Base-by-base conservation (phyloP, 129 eudicot genomes). In the Solidago caesia region DNA sequence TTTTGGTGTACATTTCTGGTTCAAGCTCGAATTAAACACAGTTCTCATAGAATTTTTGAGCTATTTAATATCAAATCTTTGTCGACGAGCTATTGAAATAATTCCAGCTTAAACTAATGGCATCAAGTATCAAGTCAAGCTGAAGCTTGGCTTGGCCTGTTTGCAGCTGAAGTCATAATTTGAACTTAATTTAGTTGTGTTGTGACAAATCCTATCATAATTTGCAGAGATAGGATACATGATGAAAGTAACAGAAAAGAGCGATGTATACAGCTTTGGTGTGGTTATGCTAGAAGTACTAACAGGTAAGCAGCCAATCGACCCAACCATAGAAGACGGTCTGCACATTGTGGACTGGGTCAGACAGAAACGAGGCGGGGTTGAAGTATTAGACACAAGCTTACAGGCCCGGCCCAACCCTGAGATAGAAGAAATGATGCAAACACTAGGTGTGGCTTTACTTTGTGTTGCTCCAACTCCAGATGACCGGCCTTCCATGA, bases 161-260 rank as follows among this genome's bases (percentile, higher is more conserved):
- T 14, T 64, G 27, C n/a, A 64, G 41, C 7, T 3, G 4, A 7
- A 43, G 5, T 46, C 33, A 49, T 14, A 56, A 46, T 55, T 63
- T 10, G 16, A 41, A 7, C 41, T 4, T 55, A 29, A 67, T 42
- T 43, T 59, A 39, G 14, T 41, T 74, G 14, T 15, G n/a, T 9
- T 53, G 4, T 67, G 27, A 56, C 75, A 6, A 57, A 67, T 11
- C 53, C 57, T 33, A 26, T 77, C 42, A 33, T 5, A 47, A 53
- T 42, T 42, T 84, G 85, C 85, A 93, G 98, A 93, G 72, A 90
- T 88, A 49, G 98, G 99, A 29, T 95, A 89, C 93, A 88, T 85
- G 93, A 87, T 89, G 97, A 95, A 95, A 83, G 90, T 95, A 48
- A 95, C 99, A 57, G 96, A 88, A 75, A 95, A 95, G 84, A 95